Conservation (phyloP, 1,139 yeast species). For the Kodamaea plutei region DNA sequence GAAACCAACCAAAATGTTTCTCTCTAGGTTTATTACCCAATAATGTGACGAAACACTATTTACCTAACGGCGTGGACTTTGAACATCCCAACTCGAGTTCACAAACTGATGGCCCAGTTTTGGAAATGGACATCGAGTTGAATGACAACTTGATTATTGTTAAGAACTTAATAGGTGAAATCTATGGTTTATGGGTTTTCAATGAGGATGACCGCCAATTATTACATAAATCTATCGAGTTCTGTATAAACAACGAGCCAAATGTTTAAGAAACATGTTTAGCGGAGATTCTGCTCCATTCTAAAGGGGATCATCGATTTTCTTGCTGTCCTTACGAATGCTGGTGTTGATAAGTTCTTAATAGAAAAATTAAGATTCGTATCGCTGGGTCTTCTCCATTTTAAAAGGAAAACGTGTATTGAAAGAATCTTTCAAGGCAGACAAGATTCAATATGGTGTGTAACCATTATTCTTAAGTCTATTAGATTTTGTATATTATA, state of each 20-base stretch:
- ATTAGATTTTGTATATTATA: no score
- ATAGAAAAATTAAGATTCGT: not conserved
- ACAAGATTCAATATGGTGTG: no score
- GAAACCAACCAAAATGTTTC: constrained; percentile 73
- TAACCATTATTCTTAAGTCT: no score
- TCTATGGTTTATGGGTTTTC: constrained; percentile 88
- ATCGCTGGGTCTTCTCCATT: no score
- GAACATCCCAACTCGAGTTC: constrained; percentile 4
- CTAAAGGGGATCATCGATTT: no score
- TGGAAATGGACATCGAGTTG: constrained; percentile 65
- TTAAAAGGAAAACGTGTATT: no score
- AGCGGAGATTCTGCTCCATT: no score
- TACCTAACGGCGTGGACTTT: constrained; percentile 36
- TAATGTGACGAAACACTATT: constrained; percentile 41
- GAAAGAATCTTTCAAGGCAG: no score
- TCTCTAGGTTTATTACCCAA: constrained; percentile 73
- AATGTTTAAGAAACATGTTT: no score
- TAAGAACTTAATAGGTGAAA: constrained; percentile 69
- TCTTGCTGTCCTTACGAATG: no score
- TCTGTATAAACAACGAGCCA: constrained; percentile 43
- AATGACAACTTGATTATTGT: constrained; percentile 80
- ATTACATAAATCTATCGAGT: constrained; percentile 55
- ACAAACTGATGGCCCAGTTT: constrained; percentile 31
- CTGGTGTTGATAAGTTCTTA: no score
- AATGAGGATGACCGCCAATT: constrained; percentile 69